phyloP scores from a whole-genome alignment of 1,284 basidiomycete genomes.

The Acaromyces ingoldii region DNA sequence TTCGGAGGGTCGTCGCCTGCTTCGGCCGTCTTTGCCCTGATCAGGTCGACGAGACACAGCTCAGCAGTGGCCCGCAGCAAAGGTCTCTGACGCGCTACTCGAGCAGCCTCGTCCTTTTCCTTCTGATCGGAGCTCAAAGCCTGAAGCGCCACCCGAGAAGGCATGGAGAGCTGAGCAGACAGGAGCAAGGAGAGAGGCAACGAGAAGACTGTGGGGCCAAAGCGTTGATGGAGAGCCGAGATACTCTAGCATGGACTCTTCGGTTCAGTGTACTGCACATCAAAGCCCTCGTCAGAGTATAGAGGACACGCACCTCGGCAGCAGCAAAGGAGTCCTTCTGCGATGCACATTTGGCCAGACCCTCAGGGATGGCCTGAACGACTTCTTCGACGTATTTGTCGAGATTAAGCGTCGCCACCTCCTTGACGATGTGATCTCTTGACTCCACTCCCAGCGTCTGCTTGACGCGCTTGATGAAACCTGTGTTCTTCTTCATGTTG shows the following conservation, averaged over 20 bases:
- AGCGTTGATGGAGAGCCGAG: constrained; percentile 80
- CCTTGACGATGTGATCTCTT: constrained; percentile 58
- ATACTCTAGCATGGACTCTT: too few species aligned
- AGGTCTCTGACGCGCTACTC: constrained; percentile 78
- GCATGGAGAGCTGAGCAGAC: constrained; percentile 58
- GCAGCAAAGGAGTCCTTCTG: constrained; percentile 86
- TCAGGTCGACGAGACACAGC: constrained; percentile 71
- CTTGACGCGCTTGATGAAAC: constrained; percentile 43
- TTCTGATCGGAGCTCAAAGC: constrained; percentile 70
- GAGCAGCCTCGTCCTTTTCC: constrained; percentile 83
- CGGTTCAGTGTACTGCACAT: too few species aligned
- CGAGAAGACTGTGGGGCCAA: constrained; percentile 69
- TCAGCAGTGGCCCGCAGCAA: constrained; percentile 82
- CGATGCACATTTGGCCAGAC: constrained; percentile 74
- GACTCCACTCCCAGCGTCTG: constrained; percentile 36
- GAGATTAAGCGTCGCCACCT: constrained; percentile 78
- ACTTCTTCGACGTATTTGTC: constrained; percentile 97
- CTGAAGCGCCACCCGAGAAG: constrained; percentile 56
- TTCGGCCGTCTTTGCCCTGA: constrained; percentile 4
- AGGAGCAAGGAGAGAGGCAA: constrained; percentile 66
- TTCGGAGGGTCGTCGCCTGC: constrained; percentile 1
- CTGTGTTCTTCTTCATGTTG: constrained; percentile 49
- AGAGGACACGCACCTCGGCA: constrained; percentile 68
- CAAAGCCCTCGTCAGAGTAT: not conserved
- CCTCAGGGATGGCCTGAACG: constrained; percentile 77